Evolutionary conservation across 257 asterid species (phyloP).

Genomic region (Nicotiana sylvestris): DNA sequence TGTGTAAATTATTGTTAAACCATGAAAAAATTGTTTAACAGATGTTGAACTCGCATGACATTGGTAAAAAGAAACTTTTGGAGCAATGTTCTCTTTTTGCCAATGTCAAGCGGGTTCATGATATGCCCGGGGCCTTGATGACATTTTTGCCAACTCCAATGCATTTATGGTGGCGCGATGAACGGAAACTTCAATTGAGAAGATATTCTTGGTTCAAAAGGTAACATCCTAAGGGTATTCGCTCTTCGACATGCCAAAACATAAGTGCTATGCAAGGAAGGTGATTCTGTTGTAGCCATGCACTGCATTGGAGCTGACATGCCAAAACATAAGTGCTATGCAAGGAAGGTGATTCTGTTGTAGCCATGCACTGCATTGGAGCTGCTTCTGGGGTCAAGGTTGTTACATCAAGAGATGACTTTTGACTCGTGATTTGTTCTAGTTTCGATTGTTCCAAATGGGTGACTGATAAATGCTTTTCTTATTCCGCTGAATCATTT

Average conservation of each 20-base stretch:
- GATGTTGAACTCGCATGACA: no score
- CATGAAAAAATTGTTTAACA: no score
- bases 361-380: constrained; percentile 18
- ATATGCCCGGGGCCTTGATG: constrained; percentile 13
- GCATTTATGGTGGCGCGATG: constrained; percentile 83
- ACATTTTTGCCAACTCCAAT: constrained; percentile 61
- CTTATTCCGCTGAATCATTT: no score
- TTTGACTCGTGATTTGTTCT: no score
- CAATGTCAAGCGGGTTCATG: no score
- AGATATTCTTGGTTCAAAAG: constrained; percentile 75
- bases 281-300: constrained; percentile 66
- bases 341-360: no score
- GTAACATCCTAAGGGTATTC: constrained; percentile 49
- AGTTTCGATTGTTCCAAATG: no score
- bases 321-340: no score
- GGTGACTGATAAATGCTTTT: no score
- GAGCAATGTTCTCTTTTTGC: no score
- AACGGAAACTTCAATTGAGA: constrained; percentile 76
- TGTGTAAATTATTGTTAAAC: no score
- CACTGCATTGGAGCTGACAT: constrained; percentile 36
- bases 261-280: constrained; percentile 59
- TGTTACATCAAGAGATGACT: constrained; percentile 28
- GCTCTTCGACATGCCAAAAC: constrained; percentile 66
- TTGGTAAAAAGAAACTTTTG: no score
- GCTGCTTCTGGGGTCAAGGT: constrained; percentile 69